Evolutionary conservation across 805 yeast genomes (phyloP).

Genomic region (Lipomyces japonicus): DNA sequence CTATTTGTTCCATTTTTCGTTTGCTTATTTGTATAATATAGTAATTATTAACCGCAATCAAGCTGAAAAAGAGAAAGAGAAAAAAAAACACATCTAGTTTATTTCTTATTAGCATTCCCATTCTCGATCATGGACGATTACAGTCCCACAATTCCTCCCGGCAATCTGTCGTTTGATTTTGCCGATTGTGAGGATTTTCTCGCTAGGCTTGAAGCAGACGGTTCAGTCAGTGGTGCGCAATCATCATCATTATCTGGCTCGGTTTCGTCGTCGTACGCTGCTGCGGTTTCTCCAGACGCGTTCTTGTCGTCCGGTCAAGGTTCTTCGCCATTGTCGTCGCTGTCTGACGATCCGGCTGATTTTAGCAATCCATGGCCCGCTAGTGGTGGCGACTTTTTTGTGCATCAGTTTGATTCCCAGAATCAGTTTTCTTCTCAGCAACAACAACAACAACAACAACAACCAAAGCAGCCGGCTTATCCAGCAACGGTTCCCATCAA

Average conservation of each 20-base stretch:
- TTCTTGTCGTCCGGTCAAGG: slow-evolving; percentile 23
- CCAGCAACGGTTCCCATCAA: too few relatives aligned
- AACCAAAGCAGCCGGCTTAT: background rate
- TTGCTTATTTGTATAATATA: background rate
- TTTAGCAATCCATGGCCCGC: slow-evolving; percentile 21
- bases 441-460: slow-evolving; percentile 2
- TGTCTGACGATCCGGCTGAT: slow-evolving; percentile 7
- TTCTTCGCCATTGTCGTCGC: slow-evolving; percentile 24
- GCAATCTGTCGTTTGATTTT: slow-evolving; percentile 27
- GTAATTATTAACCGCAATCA: background rate
- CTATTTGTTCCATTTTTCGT: slow-evolving; percentile 10
- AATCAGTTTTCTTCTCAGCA: background rate
- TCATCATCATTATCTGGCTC: slow-evolving; percentile 8
- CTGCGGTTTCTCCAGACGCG: slow-evolving; percentile 23
- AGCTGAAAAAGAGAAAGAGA: background rate
- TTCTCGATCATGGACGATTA: slow-evolving; percentile 13
- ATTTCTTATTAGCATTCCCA: too few relatives aligned
- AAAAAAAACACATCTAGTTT: too few relatives aligned
- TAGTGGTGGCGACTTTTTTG: slow-evolving; percentile 15
- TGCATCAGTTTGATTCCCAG: slow-evolving; percentile 19
- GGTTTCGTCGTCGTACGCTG: slow-evolving; percentile 12
- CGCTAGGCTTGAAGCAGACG: slow-evolving; percentile 29
- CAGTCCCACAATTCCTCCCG: slow-evolving; percentile 1
- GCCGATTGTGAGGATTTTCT: slow-evolving; percentile 32
- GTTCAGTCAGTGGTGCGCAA: slow-evolving; percentile 4